Percentiles rank a stretch among this genome's conserved stretches.
phyloP scores from a whole-genome alignment of 1,284 basidiomycete species.

The Blastosporella zonata region DNA sequence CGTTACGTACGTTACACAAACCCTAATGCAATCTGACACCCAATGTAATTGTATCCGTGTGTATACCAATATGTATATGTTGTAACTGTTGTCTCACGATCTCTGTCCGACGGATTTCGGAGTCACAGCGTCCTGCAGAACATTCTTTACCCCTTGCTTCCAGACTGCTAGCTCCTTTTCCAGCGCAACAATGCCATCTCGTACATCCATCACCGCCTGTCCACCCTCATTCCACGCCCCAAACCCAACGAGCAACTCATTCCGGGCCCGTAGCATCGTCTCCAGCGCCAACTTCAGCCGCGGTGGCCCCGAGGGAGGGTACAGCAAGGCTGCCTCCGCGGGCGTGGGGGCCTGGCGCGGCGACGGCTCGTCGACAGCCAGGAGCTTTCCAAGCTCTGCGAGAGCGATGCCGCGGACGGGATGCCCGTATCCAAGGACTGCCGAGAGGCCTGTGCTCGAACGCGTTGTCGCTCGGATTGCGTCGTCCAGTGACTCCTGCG shows the following conservation, averaged over 20 bases:
- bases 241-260: conserved; percentile 61
- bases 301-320: conserved; percentile 62
- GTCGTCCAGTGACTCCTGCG: conserved; percentile 60
- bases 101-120: conserved; percentile 1
- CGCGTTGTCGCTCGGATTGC: conserved; percentile 56
- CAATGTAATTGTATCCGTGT: too few species aligned
- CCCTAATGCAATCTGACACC: too few species aligned
- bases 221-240: conserved; percentile 61
- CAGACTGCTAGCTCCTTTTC: conserved; percentile 72
- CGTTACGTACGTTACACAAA: too few species aligned
- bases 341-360: conserved; percentile 24
- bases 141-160: conserved; percentile 52
- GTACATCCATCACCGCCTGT: conserved; percentile 52
- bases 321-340: conserved; percentile 27
- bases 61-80: too few species aligned
- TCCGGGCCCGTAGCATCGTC: conserved; percentile 57
- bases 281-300: conserved; percentile 63
- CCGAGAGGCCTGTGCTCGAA: conserved; percentile 53
- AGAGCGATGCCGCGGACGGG: conserved; percentile 76
- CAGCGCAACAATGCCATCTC: conserved; percentile 51
- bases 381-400: conserved; percentile 79
- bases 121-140: conserved; percentile 39
- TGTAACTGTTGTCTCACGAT: not conserved
- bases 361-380: conserved; percentile 69
- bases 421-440: conserved; percentile 65